These are phyloP conservation scores for Ottelia alismoides DNA, from an alignment of 106 monocot genomes.

Conservation along the genomic window DNA sequence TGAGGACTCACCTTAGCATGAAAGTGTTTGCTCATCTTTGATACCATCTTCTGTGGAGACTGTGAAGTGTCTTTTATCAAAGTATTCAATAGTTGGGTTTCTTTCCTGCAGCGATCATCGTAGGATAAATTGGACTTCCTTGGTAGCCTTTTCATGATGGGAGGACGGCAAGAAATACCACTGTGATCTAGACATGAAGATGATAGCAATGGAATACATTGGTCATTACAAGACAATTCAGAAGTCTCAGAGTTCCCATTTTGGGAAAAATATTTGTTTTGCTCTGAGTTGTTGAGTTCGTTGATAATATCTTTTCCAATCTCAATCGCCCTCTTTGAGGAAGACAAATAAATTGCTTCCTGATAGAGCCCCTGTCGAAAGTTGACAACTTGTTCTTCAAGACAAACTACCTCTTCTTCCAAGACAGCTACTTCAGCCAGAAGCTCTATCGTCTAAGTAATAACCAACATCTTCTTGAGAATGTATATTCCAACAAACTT, in stretches of 20 bases:
- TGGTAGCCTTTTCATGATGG: too few species aligned
- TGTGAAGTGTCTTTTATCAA: too few species aligned
- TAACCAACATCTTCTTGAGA: too few species aligned
- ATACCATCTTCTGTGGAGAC: not conserved
- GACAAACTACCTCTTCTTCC: conserved; percentile 87
- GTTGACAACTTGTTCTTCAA: conserved; percentile 92
- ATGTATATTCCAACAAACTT: too few species aligned
- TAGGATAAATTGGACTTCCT: too few species aligned
- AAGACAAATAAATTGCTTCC: conserved; percentile 63
- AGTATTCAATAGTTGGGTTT: too few species aligned
- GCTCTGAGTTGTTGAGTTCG: not conserved
- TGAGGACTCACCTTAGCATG: too few species aligned
- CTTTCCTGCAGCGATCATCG: too few species aligned
- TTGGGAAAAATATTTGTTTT: not conserved
- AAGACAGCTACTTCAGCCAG: conserved; percentile 90
- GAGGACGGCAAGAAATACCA: not conserved
- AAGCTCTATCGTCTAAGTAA: conserved; percentile 59
- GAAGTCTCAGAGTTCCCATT: conserved; percentile 2
- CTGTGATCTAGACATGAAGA: conserved; percentile 3
- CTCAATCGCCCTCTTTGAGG: conserved; percentile 34
- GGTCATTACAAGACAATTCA: conserved; percentile 2
- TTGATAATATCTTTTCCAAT: too few species aligned
- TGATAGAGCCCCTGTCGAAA: conserved; percentile 73
- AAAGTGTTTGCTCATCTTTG: not conserved
- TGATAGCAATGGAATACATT: not conserved